phyloP scores from a whole-genome alignment of 2,329 filamentous ascomycete genomes.

The Metarhizium album region DNA sequence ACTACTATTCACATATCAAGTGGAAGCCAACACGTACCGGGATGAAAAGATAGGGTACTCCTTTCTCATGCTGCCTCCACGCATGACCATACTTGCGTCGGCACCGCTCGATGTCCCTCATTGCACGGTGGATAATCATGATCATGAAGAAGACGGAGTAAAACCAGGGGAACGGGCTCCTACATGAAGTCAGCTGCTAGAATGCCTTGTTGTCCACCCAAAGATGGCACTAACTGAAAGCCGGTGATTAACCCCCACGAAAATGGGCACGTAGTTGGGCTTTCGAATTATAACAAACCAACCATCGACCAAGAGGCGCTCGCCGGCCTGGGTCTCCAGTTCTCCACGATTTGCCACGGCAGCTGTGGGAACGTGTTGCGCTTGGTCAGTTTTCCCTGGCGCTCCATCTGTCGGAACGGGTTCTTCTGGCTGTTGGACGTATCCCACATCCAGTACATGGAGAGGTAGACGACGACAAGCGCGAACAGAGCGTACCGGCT shows the following conservation, averaged over 20 bases:
- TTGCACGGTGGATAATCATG: constrained; percentile 72
- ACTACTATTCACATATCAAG: not conserved
- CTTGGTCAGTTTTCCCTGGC: constrained; percentile 49
- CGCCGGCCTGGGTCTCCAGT: constrained; percentile 56
- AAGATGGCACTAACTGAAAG: constrained; percentile 24
- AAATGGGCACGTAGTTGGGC: constrained; percentile 36
- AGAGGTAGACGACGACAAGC: constrained; percentile 60
- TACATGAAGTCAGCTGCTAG: constrained; percentile 1
- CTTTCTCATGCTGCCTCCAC: constrained; percentile 67
- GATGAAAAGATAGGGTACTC: constrained; percentile 74
- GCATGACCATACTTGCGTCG: constrained; percentile 68
- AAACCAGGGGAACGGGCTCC: constrained; percentile 78
- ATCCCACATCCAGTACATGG: constrained; percentile 84
- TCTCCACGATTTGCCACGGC: constrained; percentile 73
- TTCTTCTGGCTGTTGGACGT: constrained; percentile 89
- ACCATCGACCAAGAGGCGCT: constrained; percentile 69
- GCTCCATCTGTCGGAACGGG: constrained; percentile 69
- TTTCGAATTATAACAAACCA: constrained; percentile 70
- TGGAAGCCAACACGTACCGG: constrained; percentile 33
- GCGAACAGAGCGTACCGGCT: constrained; percentile 53
- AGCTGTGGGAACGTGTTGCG: constrained; percentile 79
- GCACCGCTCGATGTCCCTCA: constrained; percentile 66
- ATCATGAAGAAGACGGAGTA: constrained; percentile 69
- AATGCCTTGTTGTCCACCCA: not conserved
- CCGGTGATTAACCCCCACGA: constrained; percentile 38